Base-by-base conservation (phyloP, 2,329 filamentous ascomycete species). In the Neopestalotiopsis sp. region DNA sequence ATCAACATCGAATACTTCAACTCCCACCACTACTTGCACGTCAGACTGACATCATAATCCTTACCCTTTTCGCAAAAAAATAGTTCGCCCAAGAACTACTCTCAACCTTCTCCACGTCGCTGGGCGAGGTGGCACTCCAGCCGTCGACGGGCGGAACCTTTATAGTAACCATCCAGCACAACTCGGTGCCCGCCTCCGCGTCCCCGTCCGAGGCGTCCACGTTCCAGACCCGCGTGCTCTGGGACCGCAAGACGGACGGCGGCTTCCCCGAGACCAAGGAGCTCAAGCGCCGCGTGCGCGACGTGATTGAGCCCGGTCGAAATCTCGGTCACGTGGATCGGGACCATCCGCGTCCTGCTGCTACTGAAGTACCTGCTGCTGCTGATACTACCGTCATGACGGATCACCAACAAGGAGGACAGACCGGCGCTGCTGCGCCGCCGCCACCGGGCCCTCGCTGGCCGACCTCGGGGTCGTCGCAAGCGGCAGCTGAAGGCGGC, bases 221-320 rank as follows among this genome's bases (percentile, higher is more conserved):
- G 68, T 70, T 70, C 24, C 75, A 75, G 61, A 71, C 63, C 7
- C 88, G 86, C 38, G 77, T 92, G 2, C 84, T 98, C 40, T 99
- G 96, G 96, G 94, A 98, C 84, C 88, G 96, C 71, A 97, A 94
- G 79, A 78, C 81, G 3, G 91, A 98, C 77, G 93, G 93, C 38
- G 95, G 96, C 0, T 99, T 99, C 81, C 96, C 95, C 70, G 94
- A 98, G 82, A 94, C 93, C 2, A 97, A 98, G 81, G 91, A 95
- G 73, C 86, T 98, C 58, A 98, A 98, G 83, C 90, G 94, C 70
- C 87, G 91, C 17, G 89, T 98, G 5, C 86, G 95, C 69, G 93
- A 98, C 81, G 86, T 93, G 65, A 90, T 98, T 74, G 91, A 96
- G 75, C 95, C 95, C 0, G 85, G 83, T 1, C 87, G 92, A 71